These are phyloP conservation scores for Sporobolomyces pararoseus DNA, from an alignment of 768 basidiomycete species.

Conservation along the genomic window DNA sequence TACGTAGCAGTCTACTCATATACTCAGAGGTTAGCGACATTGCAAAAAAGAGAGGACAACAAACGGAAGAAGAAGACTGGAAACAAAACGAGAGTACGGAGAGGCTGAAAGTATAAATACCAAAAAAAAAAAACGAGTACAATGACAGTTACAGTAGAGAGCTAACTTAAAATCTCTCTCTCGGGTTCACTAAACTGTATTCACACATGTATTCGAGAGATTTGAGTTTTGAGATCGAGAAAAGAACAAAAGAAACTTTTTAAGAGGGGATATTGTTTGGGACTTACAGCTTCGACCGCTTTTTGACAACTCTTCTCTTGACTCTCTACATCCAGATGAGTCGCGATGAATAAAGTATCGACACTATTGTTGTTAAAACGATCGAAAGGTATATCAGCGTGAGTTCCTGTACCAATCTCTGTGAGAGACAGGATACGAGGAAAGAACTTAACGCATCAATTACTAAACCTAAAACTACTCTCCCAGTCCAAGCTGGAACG, in stretches of 20 bases:
- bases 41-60: no score
- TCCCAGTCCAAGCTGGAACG: constrained; percentile 33
- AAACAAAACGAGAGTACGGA: no score
- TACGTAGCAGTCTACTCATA: no score
- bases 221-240: neutral
- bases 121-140: no score
- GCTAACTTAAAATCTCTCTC: neutral
- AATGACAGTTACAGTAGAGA: no score
- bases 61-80: no score
- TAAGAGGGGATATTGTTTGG: no score
- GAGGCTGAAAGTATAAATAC: no score
- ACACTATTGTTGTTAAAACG: neutral
- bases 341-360: constrained; percentile 27
- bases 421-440: neutral
- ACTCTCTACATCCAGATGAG: constrained; percentile 31
- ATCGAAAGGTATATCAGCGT: neutral
- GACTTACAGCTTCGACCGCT: constrained; percentile 37
- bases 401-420: no score
- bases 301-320: constrained; percentile 30
- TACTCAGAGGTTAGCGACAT: no score
- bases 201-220: neutral
- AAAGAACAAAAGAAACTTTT: neutral
- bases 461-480: constrained; percentile 25
- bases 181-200: constrained; percentile 15
- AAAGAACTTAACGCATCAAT: constrained; percentile 23